These are phyloP conservation scores for Saksenaea oblongispora DNA, from an alignment of 371 early-diverging fungal genomes.

Conservation along the genomic window DNA sequence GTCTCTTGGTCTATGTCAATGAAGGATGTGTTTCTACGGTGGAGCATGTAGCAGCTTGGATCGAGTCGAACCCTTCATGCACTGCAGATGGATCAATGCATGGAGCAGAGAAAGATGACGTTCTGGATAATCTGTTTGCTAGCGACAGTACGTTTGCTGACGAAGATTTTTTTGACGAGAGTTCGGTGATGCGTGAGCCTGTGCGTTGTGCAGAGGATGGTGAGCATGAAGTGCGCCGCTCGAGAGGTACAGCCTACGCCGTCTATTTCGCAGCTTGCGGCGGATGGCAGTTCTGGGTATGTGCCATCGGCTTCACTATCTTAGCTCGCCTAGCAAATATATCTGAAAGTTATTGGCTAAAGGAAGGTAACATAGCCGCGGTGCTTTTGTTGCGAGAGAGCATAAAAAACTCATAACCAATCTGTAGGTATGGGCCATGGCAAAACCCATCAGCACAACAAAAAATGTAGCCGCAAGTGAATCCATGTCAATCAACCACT, in stretches of 20 bases:
- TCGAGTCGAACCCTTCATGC: slow-evolving; percentile 7
- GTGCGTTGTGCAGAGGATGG: slow-evolving; percentile 21
- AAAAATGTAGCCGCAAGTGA: not conserved
- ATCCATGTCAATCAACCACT: slow-evolving; percentile 22
- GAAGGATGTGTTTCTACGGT: slow-evolving; percentile 2
- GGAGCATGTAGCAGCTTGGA: slow-evolving; percentile 11
- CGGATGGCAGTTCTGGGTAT: slow-evolving; percentile 43
- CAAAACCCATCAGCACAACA: slow-evolving; percentile 10
- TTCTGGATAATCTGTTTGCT: slow-evolving; percentile 36
- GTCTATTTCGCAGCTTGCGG: slow-evolving; percentile 49
- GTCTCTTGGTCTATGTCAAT: slow-evolving; percentile 51
- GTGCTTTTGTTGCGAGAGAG: not conserved
- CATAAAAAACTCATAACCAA: not conserved
- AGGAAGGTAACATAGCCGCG: slow-evolving; percentile 38
- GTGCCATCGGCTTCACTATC: slow-evolving; percentile 32
- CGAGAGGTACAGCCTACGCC: slow-evolving; percentile 38
- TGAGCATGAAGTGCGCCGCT: not conserved
- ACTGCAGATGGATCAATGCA: not conserved
- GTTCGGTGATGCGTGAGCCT: slow-evolving; percentile 36
- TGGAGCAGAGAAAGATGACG: slow-evolving; percentile 17
- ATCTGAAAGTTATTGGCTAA: slow-evolving; percentile 53
- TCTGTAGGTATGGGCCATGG: slow-evolving; percentile 42
- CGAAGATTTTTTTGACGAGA: slow-evolving; percentile 39
- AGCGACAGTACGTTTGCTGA: slow-evolving; percentile 19
- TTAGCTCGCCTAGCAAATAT: slow-evolving; percentile 37